Conservation (phyloP, 257 asterid genomes). For the Solanum tarapatanum region DNA sequence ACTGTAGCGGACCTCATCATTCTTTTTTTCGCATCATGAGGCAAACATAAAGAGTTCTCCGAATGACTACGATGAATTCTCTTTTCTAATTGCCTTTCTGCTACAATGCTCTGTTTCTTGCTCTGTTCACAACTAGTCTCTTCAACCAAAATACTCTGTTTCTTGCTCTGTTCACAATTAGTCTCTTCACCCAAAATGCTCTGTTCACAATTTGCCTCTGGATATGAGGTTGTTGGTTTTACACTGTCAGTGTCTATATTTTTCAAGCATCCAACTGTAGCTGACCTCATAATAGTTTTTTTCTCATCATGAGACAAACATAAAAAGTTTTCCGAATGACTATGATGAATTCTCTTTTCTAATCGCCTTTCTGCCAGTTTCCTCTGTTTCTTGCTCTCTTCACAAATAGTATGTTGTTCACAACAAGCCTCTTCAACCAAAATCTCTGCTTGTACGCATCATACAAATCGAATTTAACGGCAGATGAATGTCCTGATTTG, state of each 20-base stretch:
- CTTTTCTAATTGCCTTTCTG: slow-evolving; percentile 1
- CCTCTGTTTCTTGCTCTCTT: neutral
- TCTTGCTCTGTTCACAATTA: neutral
- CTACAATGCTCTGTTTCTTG: neutral
- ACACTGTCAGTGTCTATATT: neutral
- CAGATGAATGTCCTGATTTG: slow-evolving; percentile 13
- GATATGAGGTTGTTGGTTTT: neutral
- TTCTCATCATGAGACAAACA: slow-evolving; percentile 5
- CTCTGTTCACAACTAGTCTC: neutral
- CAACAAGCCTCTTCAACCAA: neutral
- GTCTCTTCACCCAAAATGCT: neutral
- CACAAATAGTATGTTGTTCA: neutral
- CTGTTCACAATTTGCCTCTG: no score
- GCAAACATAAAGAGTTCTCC: slow-evolving; percentile 8
- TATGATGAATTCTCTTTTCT: slow-evolving; percentile 15
- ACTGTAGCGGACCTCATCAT: slow-evolving; percentile 44
- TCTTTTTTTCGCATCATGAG: slow-evolving; percentile 7
- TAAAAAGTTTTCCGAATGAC: slow-evolving; percentile 27
- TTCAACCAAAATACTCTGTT: neutral
- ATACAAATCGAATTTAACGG: slow-evolving; percentile 18
- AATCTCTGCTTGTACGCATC: slow-evolving; percentile 33
- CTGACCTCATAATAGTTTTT: slow-evolving; percentile 23
- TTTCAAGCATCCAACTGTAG: slow-evolving; percentile 34
- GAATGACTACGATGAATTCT: slow-evolving; percentile 32
- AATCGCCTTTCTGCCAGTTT: neutral